These are phyloP conservation scores for Trichoderma gamsii DNA, from an alignment of 495 filamentous ascomycete genomes.

Conservation along the genomic window DNA sequence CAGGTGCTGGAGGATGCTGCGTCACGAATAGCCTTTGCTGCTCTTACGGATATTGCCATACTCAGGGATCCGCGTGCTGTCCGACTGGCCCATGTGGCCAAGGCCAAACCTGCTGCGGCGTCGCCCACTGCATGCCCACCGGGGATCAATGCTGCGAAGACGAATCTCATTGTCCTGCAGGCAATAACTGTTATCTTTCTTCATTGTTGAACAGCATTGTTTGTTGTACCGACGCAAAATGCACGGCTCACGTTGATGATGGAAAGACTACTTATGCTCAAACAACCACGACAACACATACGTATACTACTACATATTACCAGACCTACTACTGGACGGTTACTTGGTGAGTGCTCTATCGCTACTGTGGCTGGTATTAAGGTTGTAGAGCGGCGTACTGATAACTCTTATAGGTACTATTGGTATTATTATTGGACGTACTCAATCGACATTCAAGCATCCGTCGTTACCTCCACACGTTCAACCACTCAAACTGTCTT, in stretches of 20 bases:
- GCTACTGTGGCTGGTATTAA: neutral
- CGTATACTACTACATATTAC: constrained; percentile 11
- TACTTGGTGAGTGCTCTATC: constrained; percentile 10
- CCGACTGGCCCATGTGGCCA: constrained; percentile 22
- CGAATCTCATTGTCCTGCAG: constrained; percentile 24
- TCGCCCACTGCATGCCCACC: constrained; percentile 20
- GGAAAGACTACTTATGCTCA: constrained; percentile 11
- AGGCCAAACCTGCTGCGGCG: constrained; percentile 25
- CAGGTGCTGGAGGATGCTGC: constrained; percentile 26
- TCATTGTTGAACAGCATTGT: neutral
- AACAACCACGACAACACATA: constrained; percentile 10
- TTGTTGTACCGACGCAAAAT: constrained; percentile 18
- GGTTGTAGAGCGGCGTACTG: neutral
- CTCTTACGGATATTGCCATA: constrained; percentile 23
- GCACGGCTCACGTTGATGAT: constrained; percentile 18
- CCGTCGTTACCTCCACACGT: constrained; percentile 16
- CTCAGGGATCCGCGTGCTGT: constrained; percentile 22
- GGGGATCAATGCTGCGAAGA: constrained; percentile 27
- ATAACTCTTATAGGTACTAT: neutral
- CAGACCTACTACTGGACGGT: constrained; percentile 19
- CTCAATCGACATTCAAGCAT: constrained; percentile 20
- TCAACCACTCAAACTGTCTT: constrained; percentile 16
- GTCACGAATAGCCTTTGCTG: constrained; percentile 23
- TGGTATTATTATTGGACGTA: constrained; percentile 24
- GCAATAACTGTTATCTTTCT: constrained; percentile 23